Conservation (phyloP, 1,284 basidiomycete genomes). For the Cryptococcus hybrid region DNA sequence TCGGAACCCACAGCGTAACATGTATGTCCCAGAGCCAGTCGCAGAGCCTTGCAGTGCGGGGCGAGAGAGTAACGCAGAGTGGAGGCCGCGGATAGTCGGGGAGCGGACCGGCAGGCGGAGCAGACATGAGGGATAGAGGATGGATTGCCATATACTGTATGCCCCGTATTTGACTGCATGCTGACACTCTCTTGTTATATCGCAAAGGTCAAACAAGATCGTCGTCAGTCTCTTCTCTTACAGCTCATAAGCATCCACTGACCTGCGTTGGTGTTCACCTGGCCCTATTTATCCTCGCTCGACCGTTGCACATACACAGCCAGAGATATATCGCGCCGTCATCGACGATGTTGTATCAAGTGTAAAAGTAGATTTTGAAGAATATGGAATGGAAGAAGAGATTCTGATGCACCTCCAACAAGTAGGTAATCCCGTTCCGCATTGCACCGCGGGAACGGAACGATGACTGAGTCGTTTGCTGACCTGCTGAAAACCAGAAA, state of each 20-base stretch:
- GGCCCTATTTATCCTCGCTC: neutral
- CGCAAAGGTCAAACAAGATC: conserved; percentile 51
- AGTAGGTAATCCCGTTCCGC: conserved; percentile 56
- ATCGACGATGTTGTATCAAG: conserved; percentile 93
- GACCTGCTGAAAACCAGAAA: conserved; percentile 59
- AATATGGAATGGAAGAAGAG: conserved; percentile 91
- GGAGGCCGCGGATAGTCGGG: too few relatives aligned
- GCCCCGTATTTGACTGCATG: conserved; percentile 2
- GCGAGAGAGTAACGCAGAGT: too few relatives aligned
- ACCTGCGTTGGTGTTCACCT: neutral
- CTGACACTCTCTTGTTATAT: conserved; percentile 20
- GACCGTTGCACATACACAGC: conserved; percentile 55
- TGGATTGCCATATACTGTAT: neutral
- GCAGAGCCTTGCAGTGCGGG: too few relatives aligned
- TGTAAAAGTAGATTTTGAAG: conserved; percentile 94
- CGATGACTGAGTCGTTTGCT: neutral
- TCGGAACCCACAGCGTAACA: too few relatives aligned
- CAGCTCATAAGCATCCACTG: neutral
- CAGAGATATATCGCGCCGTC: conserved; percentile 83
- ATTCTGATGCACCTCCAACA: conserved; percentile 83
- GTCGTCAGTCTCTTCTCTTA: conserved; percentile 39
- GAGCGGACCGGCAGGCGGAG: too few relatives aligned
- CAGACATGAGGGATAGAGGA: too few relatives aligned
- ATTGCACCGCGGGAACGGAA: neutral
- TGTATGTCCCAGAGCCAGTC: too few relatives aligned